Base-by-base conservation (phyloP, 805 yeast species). In the Candida gorgasii region DNA sequence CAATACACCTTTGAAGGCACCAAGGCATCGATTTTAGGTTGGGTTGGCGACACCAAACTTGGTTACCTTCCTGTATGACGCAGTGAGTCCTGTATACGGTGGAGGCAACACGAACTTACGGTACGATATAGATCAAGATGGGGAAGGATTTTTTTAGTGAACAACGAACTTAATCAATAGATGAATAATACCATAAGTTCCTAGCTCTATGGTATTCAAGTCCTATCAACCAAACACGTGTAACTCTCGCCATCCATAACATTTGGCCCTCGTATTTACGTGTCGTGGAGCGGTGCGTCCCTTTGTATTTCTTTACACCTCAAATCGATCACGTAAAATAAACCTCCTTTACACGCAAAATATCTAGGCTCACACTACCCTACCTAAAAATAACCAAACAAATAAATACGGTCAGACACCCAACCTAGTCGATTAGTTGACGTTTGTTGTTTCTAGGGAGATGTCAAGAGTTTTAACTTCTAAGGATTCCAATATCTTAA, bases 401-500 rank as follows among this genome's bases (percentile, higher is more conserved):
- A 34, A 34, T 34, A 34, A 34, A 34, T 34, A 34, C 37, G 13
- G 28, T 34, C 28, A 9, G 16, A 23, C 14, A 13, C 28, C 37
- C 37, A 19, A 18, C 12, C 12, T 24, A 13, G 13, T 22, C 8
- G 3, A 22, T 8, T 11, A 34, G 20, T 20, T 34, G 18, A 5
- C 8, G 7, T 16, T 11, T 16, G 27, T 31, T 31, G 33, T 14
- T 30, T 28, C 14, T 8, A n/a, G 17, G 4, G 17, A 7, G 19
- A 46, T 46, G 49, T 36, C 47, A 11, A 37, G 43, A 19, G 43
- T 39, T 4, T 45, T 48, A 17, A 14, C 36, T 8, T 28, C 44
- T 4, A 48, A 43, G 30, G 49, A 45, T 20, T 43, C 51, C 8
- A 48, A 48, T 31, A 24, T 40, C 9, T 30, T 42, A 19, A 33